Evolutionary conservation across 2,329 filamentous ascomycete genomes (phyloP).

Genomic region (Aspergillus fumigatiaffinis): DNA sequence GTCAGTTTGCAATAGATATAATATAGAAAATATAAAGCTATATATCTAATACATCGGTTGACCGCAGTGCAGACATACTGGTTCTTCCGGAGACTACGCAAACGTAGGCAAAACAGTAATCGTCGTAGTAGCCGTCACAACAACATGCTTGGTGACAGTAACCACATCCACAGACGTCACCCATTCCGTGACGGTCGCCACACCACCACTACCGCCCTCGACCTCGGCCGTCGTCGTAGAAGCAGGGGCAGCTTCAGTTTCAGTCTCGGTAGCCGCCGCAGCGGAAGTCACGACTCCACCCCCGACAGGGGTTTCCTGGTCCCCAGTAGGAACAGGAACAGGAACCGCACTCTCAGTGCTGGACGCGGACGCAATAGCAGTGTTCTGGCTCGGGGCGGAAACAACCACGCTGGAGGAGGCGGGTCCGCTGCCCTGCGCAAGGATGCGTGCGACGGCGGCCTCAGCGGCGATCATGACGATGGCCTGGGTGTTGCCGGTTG

Average conservation of each 20-base stretch:
- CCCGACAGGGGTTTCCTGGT: neutral
- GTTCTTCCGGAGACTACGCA: too few species aligned
- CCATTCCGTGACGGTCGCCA: neutral
- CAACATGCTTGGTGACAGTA: neutral
- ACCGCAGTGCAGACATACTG: too few species aligned
- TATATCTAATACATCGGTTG: too few species aligned
- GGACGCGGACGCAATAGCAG: neutral
- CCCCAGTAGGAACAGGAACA: neutral
- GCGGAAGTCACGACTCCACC: neutral
- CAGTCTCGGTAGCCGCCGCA: neutral
- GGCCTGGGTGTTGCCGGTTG: conserved; percentile 63
- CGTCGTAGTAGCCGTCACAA: neutral
- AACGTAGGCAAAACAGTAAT: neutral
- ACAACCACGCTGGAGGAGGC: neutral
- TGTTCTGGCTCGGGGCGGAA: conserved; percentile 1
- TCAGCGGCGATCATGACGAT: conserved; percentile 62
- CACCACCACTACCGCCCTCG: too few species aligned
- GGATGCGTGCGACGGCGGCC: conserved; percentile 52
- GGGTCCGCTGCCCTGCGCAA: conserved; percentile 32
- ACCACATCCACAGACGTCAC: neutral
- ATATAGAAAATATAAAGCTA: too few species aligned
- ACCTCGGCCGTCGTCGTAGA: too few species aligned
- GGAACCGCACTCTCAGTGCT: neutral
- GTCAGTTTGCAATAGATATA: too few species aligned
- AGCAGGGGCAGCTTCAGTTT: too few species aligned